phyloP scores from a whole-genome alignment of 352 stramenopile species.

The Phytophthora kernoviae region DNA sequence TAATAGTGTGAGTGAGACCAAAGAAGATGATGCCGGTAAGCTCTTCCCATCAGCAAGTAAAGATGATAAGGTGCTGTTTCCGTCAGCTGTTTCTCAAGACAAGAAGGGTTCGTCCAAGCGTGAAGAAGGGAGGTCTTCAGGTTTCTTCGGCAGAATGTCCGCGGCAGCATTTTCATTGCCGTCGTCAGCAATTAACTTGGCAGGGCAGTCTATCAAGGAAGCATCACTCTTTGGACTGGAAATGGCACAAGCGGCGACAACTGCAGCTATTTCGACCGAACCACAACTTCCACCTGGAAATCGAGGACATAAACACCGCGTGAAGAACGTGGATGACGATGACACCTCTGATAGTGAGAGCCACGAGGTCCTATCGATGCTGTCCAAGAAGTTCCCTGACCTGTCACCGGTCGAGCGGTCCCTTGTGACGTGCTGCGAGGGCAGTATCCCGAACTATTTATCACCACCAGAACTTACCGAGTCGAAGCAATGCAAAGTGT shows the following conservation, averaged over 20 bases:
- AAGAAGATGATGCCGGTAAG: constrained; percentile 5
- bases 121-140: constrained; percentile 28
- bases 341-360: constrained; percentile 18
- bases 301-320: constrained; percentile 12
- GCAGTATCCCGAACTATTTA: constrained; percentile 49
- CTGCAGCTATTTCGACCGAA: constrained; percentile 58
- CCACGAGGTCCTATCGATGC: constrained; percentile 59
- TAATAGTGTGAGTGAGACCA: not conserved
- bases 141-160: constrained; percentile 72
- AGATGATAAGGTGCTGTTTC: constrained; percentile 27
- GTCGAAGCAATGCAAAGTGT: constrained; percentile 72
- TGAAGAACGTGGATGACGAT: constrained; percentile 18
- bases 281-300: constrained; percentile 32
- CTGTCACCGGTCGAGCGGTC: constrained; percentile 71
- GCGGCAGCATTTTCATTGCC: constrained; percentile 64
- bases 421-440: constrained; percentile 73
- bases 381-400: constrained; percentile 80
- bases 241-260: constrained; percentile 69
- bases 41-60: constrained; percentile 13
- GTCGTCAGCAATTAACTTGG: constrained; percentile 65
- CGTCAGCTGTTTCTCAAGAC: constrained; percentile 10
- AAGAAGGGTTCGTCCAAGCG: constrained; percentile 22
- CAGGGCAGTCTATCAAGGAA: constrained; percentile 76
- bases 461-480: constrained; percentile 67
- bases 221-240: constrained; percentile 77